Percentiles rank a stretch among this genome's conserved stretches.
Evolutionary conservation across 306 rosid species (phyloP).

Genomic region (Cicer pinnatifidum): DNA sequence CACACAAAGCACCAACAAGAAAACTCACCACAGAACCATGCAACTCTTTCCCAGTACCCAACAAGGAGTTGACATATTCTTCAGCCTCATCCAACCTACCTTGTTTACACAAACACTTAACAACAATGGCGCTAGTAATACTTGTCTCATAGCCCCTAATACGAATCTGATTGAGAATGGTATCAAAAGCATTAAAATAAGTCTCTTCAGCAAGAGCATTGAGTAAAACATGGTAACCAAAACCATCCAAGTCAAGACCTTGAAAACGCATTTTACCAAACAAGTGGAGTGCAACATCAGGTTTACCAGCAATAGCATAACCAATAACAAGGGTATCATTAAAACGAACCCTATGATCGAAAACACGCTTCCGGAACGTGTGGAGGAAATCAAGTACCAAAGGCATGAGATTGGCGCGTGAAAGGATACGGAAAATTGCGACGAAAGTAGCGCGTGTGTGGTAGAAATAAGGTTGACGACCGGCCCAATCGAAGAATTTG

Average conservation of each 20-base stretch:
- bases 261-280: conserved; percentile 75
- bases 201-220: conserved; percentile 63
- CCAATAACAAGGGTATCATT: conserved; percentile 71
- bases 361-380: conserved; percentile 25
- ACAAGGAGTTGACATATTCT: conserved; percentile 47
- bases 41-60: conserved; percentile 44
- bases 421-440: conserved; percentile 67
- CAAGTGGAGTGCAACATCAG: conserved; percentile 63
- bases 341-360: conserved; percentile 47
- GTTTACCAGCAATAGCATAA: conserved; percentile 74
- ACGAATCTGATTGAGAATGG: conserved; percentile 57
- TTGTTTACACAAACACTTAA: conserved; percentile 65
- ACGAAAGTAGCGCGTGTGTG: conserved; percentile 72
- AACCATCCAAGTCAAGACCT: conserved; percentile 66
- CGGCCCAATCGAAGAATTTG: conserved; percentile 93
- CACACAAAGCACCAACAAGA: conserved; percentile 63
- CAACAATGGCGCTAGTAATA: conserved; percentile 48
- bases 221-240: conserved; percentile 64
- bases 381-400: conserved; percentile 60
- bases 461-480: conserved; percentile 59
- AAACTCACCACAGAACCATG: conserved; percentile 49
- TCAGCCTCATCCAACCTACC: conserved; percentile 63
- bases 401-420: conserved; percentile 56
- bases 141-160: conserved; percentile 55
- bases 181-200: conserved; percentile 53